A percentile compares a stretch with the other conserved stretches of the same genome.
Evolutionary conservation across 2,329 filamentous ascomycete species (phyloP).

Genomic region (Septoria linicola): DNA sequence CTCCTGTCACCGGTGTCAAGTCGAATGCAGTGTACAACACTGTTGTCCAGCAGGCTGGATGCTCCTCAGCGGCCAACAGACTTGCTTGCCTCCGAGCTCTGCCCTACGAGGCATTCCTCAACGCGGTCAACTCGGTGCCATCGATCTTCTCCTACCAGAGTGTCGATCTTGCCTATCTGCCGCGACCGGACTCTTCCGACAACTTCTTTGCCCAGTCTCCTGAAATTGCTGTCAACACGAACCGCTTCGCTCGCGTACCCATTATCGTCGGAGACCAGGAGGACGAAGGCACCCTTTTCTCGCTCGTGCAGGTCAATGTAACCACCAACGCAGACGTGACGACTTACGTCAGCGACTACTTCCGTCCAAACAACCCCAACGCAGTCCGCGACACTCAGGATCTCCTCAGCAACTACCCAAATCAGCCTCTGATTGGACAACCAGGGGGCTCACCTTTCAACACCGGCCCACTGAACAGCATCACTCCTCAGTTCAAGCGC

Average conservation of each 20-base stretch:
- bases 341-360: constrained; percentile 62
- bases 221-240: constrained; percentile 54
- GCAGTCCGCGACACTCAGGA: constrained; percentile 43
- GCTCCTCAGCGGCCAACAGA: constrained; percentile 31
- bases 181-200: constrained; percentile 64
- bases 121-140: constrained; percentile 69
- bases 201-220: constrained; percentile 61
- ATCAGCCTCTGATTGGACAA: constrained; percentile 45
- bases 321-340: constrained; percentile 60
- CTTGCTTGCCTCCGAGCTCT: constrained; percentile 19
- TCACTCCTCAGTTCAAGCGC: constrained; percentile 75
- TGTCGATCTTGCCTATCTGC: constrained; percentile 69
- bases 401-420: constrained; percentile 63
- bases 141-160: constrained; percentile 60
- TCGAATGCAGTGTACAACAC: constrained; percentile 23
- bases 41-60: constrained; percentile 14
- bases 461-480: constrained; percentile 66
- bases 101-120: constrained; percentile 45
- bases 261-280: constrained; percentile 71
- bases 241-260: constrained; percentile 42
- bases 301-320: constrained; percentile 67
- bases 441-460: constrained; percentile 69
- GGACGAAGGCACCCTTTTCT: constrained; percentile 58
- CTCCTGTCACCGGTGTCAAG: constrained; percentile 32
- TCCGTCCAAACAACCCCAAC: constrained; percentile 49